Base-by-base conservation (phyloP, 169 alveolate genomes). In the Babesia caballi region DNA sequence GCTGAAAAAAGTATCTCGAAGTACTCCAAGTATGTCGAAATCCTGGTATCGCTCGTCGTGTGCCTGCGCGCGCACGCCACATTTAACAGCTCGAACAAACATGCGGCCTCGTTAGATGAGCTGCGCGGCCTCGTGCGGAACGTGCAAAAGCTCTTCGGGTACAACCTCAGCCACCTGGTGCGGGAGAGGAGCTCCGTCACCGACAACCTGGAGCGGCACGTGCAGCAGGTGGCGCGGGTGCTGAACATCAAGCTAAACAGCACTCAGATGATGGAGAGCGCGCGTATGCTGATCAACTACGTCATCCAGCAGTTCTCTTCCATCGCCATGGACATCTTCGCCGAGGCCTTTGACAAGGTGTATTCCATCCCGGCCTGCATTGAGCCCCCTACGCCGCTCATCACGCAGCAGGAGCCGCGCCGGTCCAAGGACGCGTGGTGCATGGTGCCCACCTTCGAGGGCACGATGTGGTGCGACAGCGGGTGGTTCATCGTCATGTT, bases 401-500 rank as follows among this genome's bases (percentile, higher is more conserved):
- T 59, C 42, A 17, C 49, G 44, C 52, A 36, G 27, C 27, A 70
- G 47, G 30, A 35, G 42, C 36, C 47, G 75, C 41, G 61, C 49
- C 42, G 6, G 21, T 4, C 7, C 44, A 30, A 67, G 12, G 21
- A 17, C 44, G 4, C 40, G 47, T 65, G 9, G 44, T 30, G 30
- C 25, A 50, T n/a, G 15, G 1, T 21, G 3, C 40, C 61, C n/a
- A 58, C 15, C 32, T 42, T 81, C 32, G 58, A 57, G 19, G 82
- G 89, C 25, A 50, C 76, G 8, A 23, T 75, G 40, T 59, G 87
- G 84, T 36, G 66, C 72, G 74, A 68, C 57, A 63, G 56, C 23
- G 66, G 75, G 25, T 51, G 74, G 82, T 56, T 36, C 58, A 63
- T 73, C 28, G 94, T 92, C 2, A 80, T 90, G 46, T 56, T 93